Evolutionary conservation across 1,284 basidiomycete genomes (phyloP).

Genomic region (Cyathus olla): DNA sequence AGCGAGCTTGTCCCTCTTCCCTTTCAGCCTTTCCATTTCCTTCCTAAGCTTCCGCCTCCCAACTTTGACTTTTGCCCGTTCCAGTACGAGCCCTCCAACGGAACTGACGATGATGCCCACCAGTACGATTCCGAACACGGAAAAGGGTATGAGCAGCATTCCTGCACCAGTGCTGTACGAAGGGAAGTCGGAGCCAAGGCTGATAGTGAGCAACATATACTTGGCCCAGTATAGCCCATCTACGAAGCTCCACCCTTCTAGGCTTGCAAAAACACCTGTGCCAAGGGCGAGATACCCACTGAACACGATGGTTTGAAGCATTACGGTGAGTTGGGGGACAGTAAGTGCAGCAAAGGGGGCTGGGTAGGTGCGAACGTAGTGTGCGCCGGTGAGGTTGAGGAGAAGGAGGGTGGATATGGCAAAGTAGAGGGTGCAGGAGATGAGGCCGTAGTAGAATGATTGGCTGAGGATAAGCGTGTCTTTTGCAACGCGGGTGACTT

Average conservation of each 20-base stretch:
- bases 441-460: slow-evolving; percentile 50
- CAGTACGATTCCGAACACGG: slow-evolving; percentile 46
- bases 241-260: slow-evolving; percentile 47
- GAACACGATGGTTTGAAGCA: slow-evolving; percentile 53
- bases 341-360: slow-evolving; percentile 46
- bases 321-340: slow-evolving; percentile 49
- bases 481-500: slow-evolving; percentile 11
- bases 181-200: slow-evolving; percentile 50
- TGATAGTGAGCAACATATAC: slow-evolving; percentile 52
- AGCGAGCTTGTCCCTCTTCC: neutral
- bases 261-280: slow-evolving; percentile 43
- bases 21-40: slow-evolving; percentile 15
- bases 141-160: slow-evolving; percentile 48
- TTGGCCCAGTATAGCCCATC: slow-evolving; percentile 53
- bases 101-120: slow-evolving; percentile 49
- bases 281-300: slow-evolving; percentile 48
- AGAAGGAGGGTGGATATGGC: slow-evolving; percentile 46
- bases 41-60: slow-evolving; percentile 38
- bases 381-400: slow-evolving; percentile 40
- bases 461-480: slow-evolving; percentile 42
- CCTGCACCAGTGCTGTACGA: slow-evolving; percentile 28
- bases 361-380: slow-evolving; percentile 42
- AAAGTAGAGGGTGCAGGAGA: slow-evolving; percentile 41
- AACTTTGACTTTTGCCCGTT: slow-evolving; percentile 43
- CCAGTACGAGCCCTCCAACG: slow-evolving; percentile 48